Percentiles rank a stretch among this genome's conserved stretches.
Conservation (phyloP, 352 stramenopile species). For the Pythium brachiatum region DNA sequence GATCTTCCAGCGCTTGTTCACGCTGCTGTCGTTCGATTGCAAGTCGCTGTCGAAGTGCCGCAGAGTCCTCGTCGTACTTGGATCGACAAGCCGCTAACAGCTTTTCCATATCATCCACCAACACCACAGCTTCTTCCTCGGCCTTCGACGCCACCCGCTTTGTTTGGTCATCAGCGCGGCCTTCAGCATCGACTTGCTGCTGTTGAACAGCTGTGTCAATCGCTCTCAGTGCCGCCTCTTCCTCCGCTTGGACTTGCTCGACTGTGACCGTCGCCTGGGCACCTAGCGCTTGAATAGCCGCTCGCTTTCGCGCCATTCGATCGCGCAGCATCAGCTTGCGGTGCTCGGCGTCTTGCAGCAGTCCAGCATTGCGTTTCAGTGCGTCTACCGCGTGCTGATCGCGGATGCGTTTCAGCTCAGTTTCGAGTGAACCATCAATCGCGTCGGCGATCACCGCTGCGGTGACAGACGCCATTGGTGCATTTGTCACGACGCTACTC, state of each 20-base stretch:
- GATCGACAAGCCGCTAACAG: conserved; percentile 2
- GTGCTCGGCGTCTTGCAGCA: conserved; percentile 15
- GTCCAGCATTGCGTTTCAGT: not conserved
- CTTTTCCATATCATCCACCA: conserved; percentile 15
- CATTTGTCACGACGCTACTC: not conserved
- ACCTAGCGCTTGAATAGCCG: conserved; percentile 1
- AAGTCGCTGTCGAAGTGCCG: conserved; percentile 4
- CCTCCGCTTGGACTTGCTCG: conserved; percentile 15
- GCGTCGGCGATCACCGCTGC: not conserved
- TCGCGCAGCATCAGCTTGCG: conserved; percentile 18
- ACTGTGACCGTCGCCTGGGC: not conserved
- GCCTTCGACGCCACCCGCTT: conserved; percentile 5
- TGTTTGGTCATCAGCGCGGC: conserved; percentile 1
- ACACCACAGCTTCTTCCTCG: not conserved
- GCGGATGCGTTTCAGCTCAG: conserved; percentile 4
- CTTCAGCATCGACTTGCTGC: not conserved
- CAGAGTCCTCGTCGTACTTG: conserved; percentile 7
- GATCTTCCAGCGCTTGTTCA: conserved; percentile 13
- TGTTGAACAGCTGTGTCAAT: not conserved
- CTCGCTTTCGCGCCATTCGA: conserved; percentile 16
- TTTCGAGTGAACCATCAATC: conserved; percentile 15
- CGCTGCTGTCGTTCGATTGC: conserved; percentile 9
- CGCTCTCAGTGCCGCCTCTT: not conserved
- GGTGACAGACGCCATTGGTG: not conserved
- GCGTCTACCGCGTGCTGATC: conserved; percentile 6